Evolutionary conservation across 2,329 filamentous ascomycete genomes (phyloP).

Genomic region (Elsinoe arachidis): DNA sequence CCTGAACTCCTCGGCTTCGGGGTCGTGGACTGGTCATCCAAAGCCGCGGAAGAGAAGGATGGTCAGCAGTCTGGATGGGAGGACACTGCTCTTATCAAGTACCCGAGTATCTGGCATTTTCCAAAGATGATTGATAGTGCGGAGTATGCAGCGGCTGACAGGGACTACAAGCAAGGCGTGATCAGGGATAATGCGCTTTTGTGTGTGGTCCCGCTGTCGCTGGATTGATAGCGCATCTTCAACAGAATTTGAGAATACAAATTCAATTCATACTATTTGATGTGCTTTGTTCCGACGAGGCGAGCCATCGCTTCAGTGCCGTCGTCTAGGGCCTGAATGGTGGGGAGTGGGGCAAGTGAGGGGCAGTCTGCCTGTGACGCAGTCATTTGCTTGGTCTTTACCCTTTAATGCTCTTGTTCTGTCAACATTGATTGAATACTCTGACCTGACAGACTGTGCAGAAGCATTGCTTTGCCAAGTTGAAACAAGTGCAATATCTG

Average conservation of each 20-base stretch:
- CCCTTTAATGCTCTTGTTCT: no score
- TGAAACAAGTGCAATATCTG: no score
- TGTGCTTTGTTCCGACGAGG: no score
- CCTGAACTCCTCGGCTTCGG: slow-evolving; percentile 15
- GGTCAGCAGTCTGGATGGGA: slow-evolving; percentile 17
- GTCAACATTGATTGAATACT: no score
- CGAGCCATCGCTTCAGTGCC: no score
- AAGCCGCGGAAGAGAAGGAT: slow-evolving; percentile 13
- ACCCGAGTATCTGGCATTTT: slow-evolving; percentile 22
- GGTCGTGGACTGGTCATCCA: slow-evolving; percentile 13
- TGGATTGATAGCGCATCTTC: background rate
- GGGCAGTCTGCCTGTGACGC: background rate
- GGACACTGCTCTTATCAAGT: slow-evolving; percentile 18
- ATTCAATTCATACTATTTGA: no score
- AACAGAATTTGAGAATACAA: no score
- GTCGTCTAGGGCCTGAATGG: background rate
- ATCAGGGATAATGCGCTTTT: slow-evolving; percentile 20
- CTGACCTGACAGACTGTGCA: no score
- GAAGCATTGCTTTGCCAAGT: no score
- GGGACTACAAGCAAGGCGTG: slow-evolving; percentile 20
- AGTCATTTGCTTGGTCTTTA: no score
- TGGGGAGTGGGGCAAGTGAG: background rate
- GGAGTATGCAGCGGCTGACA: slow-evolving; percentile 20
- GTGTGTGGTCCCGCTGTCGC: slow-evolving; percentile 16
- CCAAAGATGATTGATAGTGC: slow-evolving; percentile 20